Conservation (phyloP, 2,329 filamentous ascomycete genomes). For the Penicillium sp. region DNA sequence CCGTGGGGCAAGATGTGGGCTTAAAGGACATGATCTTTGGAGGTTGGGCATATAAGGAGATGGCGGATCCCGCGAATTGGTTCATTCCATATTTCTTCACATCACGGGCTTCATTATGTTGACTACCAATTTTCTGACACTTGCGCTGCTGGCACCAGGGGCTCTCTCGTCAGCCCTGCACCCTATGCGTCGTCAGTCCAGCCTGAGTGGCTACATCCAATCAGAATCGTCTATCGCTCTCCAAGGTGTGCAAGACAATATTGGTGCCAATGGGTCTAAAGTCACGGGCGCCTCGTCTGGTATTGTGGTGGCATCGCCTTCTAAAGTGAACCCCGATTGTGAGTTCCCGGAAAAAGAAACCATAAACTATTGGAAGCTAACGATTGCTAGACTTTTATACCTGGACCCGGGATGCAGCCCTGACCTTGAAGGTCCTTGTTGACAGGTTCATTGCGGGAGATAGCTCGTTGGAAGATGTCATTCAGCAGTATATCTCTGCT, state of each 20-base stretch:
- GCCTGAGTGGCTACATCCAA: constrained; percentile 26
- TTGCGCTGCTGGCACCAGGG: constrained; percentile 6
- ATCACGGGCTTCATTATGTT: neutral
- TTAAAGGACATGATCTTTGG: neutral
- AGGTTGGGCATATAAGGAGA: neutral
- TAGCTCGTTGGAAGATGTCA: constrained; percentile 55
- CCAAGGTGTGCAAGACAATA: constrained; percentile 56
- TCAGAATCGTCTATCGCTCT: constrained; percentile 50
- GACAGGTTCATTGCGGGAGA: constrained; percentile 67
- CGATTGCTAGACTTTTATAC: constrained; percentile 66
- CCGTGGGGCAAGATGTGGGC: neutral
- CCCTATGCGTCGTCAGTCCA: constrained; percentile 5
- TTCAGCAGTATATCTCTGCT: constrained; percentile 67
- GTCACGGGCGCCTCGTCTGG: constrained; percentile 48
- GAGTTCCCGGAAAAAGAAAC: constrained; percentile 39
- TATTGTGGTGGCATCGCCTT: constrained; percentile 57
- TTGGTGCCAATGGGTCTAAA: constrained; percentile 53
- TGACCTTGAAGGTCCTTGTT: constrained; percentile 67
- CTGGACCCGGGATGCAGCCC: constrained; percentile 74
- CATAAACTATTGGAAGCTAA: neutral
- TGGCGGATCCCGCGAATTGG: neutral
- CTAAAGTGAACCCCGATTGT: constrained; percentile 56
- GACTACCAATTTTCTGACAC: neutral
- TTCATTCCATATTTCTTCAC: neutral
- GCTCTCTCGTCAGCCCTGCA: constrained; percentile 1